Conservation (phyloP, 805 yeast species). For the Wickerhamomyces strasburgensis region DNA sequence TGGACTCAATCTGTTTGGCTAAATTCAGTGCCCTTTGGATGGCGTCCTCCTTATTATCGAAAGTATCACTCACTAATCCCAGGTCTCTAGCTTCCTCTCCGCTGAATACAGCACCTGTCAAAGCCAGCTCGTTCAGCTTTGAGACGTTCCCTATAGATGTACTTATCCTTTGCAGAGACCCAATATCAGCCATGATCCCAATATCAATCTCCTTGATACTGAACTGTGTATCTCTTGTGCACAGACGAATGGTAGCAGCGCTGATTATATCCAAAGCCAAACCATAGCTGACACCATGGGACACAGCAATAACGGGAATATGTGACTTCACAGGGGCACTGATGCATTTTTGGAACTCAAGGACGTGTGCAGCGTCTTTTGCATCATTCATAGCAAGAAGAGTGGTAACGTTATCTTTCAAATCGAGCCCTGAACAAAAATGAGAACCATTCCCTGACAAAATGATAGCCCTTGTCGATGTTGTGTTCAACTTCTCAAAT, state of each 20-base stretch:
- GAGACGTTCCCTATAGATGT: conserved; percentile 48
- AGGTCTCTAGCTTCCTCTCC: conserved; percentile 48
- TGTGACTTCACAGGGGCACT: conserved; percentile 39
- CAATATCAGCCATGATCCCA: conserved; percentile 78
- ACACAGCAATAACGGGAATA: conserved; percentile 61
- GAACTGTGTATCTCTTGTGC: conserved; percentile 45
- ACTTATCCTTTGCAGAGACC: conserved; percentile 67
- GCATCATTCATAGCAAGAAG: conserved; percentile 21
- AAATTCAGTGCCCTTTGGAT: conserved; percentile 39
- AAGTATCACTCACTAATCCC: conserved; percentile 51
- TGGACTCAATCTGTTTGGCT: conserved; percentile 42
- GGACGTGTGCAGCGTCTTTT: conserved; percentile 34
- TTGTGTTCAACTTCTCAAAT: conserved; percentile 37
- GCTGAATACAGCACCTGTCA: conserved; percentile 54
- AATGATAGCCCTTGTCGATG: conserved; percentile 48
- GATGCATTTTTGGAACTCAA: conserved; percentile 55
- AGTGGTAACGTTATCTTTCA: conserved; percentile 28
- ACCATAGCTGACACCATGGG: conserved; percentile 64
- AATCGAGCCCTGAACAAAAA: conserved; percentile 64
- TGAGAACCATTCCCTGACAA: conserved; percentile 51
- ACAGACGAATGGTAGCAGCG: conserved; percentile 53
- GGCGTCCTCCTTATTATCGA: conserved; percentile 44
- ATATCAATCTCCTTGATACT: conserved; percentile 66
- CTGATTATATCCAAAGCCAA: conserved; percentile 64
- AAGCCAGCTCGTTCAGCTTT: conserved; percentile 52